A percentile compares a stretch with the other conserved stretches of the same genome.
phyloP scores from a whole-genome alignment of 2,329 filamentous ascomycete genomes.

The Diaporthe sp. region DNA sequence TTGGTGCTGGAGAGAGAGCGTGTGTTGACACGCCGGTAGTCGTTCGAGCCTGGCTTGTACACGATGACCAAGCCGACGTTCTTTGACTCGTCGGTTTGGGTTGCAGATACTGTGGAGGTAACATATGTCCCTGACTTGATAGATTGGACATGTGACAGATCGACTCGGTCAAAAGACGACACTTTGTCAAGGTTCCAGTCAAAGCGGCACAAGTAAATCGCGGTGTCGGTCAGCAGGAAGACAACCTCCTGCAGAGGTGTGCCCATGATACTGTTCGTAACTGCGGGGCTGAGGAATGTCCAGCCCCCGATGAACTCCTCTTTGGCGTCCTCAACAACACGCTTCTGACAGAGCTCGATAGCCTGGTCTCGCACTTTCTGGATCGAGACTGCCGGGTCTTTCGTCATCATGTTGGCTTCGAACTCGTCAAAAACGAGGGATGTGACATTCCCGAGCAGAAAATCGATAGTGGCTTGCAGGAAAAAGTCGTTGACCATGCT shows the following conservation, averaged over 20 bases:
- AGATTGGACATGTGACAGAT: conserved; percentile 76
- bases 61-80: conserved; percentile 88
- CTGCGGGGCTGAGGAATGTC: conserved; percentile 83
- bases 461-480: conserved; percentile 94
- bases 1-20: conserved; percentile 74
- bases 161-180: conserved; percentile 87
- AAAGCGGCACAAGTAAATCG: conserved; percentile 89
- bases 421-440: conserved; percentile 92
- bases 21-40: conserved; percentile 85
- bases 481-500: conserved; percentile 99
- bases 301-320: conserved; percentile 92
- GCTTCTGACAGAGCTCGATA: conserved; percentile 87
- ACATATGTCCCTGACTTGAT: conserved; percentile 90
- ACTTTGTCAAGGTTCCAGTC: conserved; percentile 98
- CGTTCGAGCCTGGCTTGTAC: conserved; percentile 77
- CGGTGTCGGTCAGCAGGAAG: conserved; percentile 84
- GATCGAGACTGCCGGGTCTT: conserved; percentile 90
- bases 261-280: conserved; percentile 75
- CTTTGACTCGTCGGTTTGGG: conserved; percentile 79
- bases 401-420: conserved; percentile 90
- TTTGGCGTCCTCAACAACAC: conserved; percentile 83
- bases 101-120: conserved; percentile 83
- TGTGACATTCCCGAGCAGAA: conserved; percentile 88
- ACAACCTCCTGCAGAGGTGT: conserved; percentile 89
- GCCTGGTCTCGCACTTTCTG: conserved; percentile 86